Evolutionary conservation across 2,329 filamentous ascomycete genomes (phyloP).

Genomic region (Fusarium clavum): DNA sequence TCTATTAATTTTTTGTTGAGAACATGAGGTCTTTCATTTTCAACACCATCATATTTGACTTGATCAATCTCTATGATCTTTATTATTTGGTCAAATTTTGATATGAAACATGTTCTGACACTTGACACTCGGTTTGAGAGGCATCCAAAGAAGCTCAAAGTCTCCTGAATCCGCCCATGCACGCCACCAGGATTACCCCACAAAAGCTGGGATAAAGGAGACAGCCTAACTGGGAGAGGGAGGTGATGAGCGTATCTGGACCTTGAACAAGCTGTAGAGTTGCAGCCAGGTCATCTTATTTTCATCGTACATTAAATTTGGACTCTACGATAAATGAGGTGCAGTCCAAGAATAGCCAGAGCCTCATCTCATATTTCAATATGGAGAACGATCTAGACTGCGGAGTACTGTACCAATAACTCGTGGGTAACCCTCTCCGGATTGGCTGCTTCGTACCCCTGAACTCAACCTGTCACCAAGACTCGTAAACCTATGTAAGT

Average conservation of each 20-base stretch:
- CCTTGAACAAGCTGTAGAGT: background rate
- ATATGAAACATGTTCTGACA: background rate
- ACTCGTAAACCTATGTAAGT: background rate
- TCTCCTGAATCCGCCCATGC: constrained; percentile 39
- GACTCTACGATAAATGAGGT: background rate
- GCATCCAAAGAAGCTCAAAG: constrained; percentile 35
- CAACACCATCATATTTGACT: background rate
- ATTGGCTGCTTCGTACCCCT: constrained; percentile 2
- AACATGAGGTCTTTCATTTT: background rate
- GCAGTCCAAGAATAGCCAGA: background rate
- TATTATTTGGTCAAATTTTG: background rate
- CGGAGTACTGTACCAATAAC: background rate
- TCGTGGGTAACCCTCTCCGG: background rate
- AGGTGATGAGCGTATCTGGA: constrained; percentile 27
- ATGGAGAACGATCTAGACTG: background rate
- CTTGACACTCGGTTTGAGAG: constrained; percentile 19
- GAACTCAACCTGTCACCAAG: constrained; percentile 17
- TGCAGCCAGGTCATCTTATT: constrained; percentile 5
- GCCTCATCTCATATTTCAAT: background rate
- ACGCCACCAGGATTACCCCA: constrained; percentile 41
- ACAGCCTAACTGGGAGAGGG: constrained; percentile 35
- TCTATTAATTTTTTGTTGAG: background rate
- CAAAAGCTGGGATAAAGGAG: constrained; percentile 43
- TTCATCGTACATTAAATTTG: background rate
- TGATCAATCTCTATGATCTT: background rate